Evolutionary conservation across 768 basidiomycete species (phyloP), one percentile per base, ranked within the genome.

Genomic region (Mycena polygramma): DNA sequence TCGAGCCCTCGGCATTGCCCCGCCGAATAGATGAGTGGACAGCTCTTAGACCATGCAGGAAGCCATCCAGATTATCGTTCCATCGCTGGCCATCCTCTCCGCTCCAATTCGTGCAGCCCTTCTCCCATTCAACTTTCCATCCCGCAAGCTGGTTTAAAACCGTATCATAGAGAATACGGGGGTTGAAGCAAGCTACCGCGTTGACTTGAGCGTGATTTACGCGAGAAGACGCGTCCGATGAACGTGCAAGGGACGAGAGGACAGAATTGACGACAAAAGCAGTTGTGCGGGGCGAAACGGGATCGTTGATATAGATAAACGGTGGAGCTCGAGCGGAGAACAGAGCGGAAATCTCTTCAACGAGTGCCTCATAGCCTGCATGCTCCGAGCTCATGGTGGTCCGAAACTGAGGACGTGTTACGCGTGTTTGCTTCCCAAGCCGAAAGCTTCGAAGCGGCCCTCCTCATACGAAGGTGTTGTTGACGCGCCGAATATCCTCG

Each of bases 291-390:
- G 86, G 77, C 7, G 89, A 84, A 61, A 81, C 80, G 0, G 88
- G 79, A 77, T 93, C 91, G 61, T 90, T 87, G 51, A 94, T 76
- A 76, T 88, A 92, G 70, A 94, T 85, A 79, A 93, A 94, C 1
- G 90, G 85, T 2, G 91, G 91, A 10, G 90, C 86, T 52, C 76
- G 79, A 1, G 77, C 77, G 8, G 82, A 79, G 22, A 86, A 66
- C 19, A 86, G 79, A 13, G 81, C 79, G 19, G 76, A 76, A 10
- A 86, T 66, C 61, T 85, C 84, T 26, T 49, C 53, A 4, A 53
- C 63, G 54, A 75, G 65, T 20, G 35, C 52, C 9, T 72, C 72
- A 57, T 73, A 74, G 51, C 75, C 74, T 53, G 76, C 63, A 20
- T 66, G 35, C 10, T 67, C 57, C 39, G 17, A 35, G 20, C 48